These are phyloP conservation scores for Naganishia liquefaciens DNA, from an alignment of 1,284 basidiomycete genomes.

Conservation along the genomic window DNA sequence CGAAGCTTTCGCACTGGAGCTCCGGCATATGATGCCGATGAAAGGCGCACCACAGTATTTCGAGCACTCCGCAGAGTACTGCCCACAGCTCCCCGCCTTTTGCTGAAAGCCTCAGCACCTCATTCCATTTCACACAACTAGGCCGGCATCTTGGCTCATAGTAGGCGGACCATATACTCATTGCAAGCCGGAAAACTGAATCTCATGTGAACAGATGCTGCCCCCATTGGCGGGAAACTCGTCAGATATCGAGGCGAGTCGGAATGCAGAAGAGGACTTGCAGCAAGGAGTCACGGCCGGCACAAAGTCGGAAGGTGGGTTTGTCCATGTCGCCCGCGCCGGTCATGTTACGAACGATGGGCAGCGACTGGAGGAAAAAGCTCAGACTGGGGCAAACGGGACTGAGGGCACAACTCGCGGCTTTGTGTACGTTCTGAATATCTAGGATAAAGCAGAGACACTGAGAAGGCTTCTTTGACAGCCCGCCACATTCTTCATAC, in stretches of 20 bases:
- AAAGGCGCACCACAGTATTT: too few species aligned
- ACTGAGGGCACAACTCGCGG: too few species aligned
- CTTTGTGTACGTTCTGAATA: too few species aligned
- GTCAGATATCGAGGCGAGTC: neutral
- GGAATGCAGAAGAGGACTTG: neutral
- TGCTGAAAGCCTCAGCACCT: too few species aligned
- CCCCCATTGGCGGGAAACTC: neutral
- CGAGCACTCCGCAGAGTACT: too few species aligned
- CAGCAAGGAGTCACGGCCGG: neutral
- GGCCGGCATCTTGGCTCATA: too few species aligned
- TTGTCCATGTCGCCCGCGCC: neutral
- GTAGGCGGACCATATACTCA: neutral
- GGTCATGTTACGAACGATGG: neutral
- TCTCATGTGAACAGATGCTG: neutral
- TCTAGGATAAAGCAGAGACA: too few species aligned
- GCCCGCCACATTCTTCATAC: constrained; percentile 32
- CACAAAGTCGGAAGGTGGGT: neutral
- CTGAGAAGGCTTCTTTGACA: neutral
- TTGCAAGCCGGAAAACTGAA: neutral
- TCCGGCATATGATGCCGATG: too few species aligned
- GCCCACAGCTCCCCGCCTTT: too few species aligned
- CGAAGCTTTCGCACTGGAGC: too few species aligned
- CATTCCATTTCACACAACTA: too few species aligned
- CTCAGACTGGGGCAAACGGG: too few species aligned
- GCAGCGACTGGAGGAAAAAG: neutral